These are phyloP conservation scores for Thalassiosira delicatula DNA, from an alignment of 352 stramenopile genomes.

Conservation along the genomic window DNA sequence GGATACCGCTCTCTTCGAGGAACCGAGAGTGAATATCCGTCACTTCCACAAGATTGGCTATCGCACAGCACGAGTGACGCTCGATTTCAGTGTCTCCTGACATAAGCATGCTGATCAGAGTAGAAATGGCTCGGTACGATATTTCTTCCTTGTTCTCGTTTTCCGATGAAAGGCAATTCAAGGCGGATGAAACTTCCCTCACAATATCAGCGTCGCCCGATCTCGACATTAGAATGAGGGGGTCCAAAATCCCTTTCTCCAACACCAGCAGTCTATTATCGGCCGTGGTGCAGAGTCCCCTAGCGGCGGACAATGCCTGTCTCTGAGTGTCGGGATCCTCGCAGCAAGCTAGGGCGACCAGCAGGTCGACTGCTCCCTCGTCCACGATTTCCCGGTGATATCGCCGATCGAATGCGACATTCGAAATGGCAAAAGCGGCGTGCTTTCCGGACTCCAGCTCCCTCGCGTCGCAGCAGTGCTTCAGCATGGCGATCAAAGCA, in stretches of 20 bases:
- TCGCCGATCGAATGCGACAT: conserved; percentile 92
- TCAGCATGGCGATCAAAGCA: conserved; percentile 90
- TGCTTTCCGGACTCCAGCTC: conserved; percentile 87
- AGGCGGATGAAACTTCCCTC: conserved; percentile 90
- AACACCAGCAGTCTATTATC: conserved; percentile 90
- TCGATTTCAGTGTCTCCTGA: conserved; percentile 91
- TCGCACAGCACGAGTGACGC: conserved; percentile 91
- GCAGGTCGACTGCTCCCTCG: conserved; percentile 90
- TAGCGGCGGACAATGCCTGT: conserved; percentile 90
- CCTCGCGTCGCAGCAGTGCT: conserved; percentile 83
- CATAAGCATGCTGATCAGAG: conserved; percentile 93
- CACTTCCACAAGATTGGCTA: conserved; percentile 95
- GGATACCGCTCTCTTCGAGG: conserved; percentile 91
- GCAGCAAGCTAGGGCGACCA: conserved; percentile 94
- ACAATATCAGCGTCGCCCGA: conserved; percentile 91
- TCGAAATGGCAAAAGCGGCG: conserved; percentile 92
- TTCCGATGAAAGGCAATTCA: conserved; percentile 94
- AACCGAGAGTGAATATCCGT: conserved; percentile 93
- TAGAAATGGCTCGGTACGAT: conserved; percentile 91
- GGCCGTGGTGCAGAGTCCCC: conserved; percentile 91
- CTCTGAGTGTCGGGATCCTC: conserved; percentile 92
- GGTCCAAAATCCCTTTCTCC: conserved; percentile 93
- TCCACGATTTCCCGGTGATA: conserved; percentile 91
- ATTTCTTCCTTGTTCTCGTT: conserved; percentile 96
- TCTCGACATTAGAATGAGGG: conserved; percentile 93